These are phyloP conservation scores for Carallia brachiata DNA, from an alignment of 345 rosid genomes.

Conservation along the genomic window DNA sequence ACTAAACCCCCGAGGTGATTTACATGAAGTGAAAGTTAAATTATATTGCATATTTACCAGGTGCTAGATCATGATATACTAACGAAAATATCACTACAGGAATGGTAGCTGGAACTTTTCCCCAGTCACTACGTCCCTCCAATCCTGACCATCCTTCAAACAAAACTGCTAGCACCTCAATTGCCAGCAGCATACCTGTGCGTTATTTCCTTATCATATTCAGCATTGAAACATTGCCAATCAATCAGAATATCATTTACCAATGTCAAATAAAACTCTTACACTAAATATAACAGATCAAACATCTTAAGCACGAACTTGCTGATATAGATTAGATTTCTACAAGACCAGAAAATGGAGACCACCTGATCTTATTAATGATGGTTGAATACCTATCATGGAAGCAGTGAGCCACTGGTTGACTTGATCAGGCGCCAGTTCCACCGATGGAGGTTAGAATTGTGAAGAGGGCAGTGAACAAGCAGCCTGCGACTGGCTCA, in stretches of 20 bases:
- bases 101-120: constrained; percentile 49
- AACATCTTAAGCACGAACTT: no score
- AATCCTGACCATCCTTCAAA: constrained; percentile 55
- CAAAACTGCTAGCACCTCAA: constrained; percentile 44
- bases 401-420: constrained; percentile 59
- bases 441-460: constrained; percentile 50
- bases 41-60: constrained; percentile 33
- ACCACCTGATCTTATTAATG: no score
- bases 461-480: constrained; percentile 45
- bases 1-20: constrained; percentile 2
- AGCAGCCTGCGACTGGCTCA: constrained; percentile 36
- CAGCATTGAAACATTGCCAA: neutral
- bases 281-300: no score
- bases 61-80: constrained; percentile 58
- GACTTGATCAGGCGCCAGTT: constrained; percentile 47
- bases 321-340: no score
- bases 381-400: constrained; percentile 46
- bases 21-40: neutral
- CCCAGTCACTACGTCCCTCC: constrained; percentile 49
- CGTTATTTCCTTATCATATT: constrained; percentile 3
- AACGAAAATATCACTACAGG: constrained; percentile 61
- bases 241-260: no score
- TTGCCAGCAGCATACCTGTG: constrained; percentile 51
- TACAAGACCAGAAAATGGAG: no score
- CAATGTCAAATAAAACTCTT: neutral